These are phyloP conservation scores for Chlamydomonas asymmetrica DNA, from an alignment of 139 green algal species.

Conservation along the genomic window DNA sequence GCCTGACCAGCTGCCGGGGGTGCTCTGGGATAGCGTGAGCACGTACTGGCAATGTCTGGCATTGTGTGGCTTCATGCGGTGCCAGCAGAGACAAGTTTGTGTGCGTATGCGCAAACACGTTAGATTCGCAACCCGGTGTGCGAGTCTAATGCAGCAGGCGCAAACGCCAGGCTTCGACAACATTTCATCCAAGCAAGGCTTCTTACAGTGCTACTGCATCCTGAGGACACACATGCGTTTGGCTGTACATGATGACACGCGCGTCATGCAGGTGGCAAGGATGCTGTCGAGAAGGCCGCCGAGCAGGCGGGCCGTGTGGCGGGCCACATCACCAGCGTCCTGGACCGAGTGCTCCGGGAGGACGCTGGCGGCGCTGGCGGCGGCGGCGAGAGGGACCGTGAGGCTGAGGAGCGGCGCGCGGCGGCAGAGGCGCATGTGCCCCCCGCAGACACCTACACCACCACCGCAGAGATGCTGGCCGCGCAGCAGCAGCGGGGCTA, in stretches of 20 bases:
- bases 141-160: no score
- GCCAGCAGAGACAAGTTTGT: no score
- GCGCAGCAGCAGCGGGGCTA: neutral
- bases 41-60: no score
- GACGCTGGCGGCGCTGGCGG: no score
- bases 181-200: neutral
- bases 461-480: constrained; percentile 16
- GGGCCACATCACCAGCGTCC: neutral
- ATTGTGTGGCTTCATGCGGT: no score
- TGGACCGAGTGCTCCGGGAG: neutral
- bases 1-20: no score
- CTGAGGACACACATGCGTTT: neutral
- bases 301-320: neutral
- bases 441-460: constrained; percentile 15
- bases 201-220: no score
- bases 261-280: neutral
- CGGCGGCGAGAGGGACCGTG: neutral
- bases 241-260: neutral
- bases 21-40: no score
- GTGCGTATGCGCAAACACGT: no score
- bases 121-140: neutral
- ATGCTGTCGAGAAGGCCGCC: neutral
- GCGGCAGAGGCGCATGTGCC: neutral
- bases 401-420: neutral
- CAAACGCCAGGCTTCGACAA: neutral